Evolutionary conservation across 306 rosid genomes (phyloP).

Genomic region (Quercus dentata): DNA sequence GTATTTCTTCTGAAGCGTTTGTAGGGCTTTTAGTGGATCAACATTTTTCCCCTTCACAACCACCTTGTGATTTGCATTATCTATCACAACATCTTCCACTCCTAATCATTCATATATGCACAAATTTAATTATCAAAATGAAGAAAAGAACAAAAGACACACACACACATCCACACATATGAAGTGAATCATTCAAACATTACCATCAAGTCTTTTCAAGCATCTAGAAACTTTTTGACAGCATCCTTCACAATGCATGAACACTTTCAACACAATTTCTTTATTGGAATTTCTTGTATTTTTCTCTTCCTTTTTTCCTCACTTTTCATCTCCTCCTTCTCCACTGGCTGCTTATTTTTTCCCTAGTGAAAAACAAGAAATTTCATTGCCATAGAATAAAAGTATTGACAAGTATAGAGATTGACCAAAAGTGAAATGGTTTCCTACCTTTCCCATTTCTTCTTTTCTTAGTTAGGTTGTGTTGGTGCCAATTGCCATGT

Average conservation of each 20-base stretch:
- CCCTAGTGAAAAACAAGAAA: neutral
- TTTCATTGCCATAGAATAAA: neutral
- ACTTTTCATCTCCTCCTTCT: neutral
- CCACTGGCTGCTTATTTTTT: neutral
- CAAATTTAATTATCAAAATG: neutral
- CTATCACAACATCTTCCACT: conserved; percentile 49
- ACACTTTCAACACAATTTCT: conserved; percentile 59
- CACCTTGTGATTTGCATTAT: conserved; percentile 48
- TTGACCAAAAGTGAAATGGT: neutral
- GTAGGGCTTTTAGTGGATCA: conserved; percentile 52
- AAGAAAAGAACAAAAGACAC: neutral
- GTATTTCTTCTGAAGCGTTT: conserved; percentile 50
- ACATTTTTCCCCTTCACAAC: conserved; percentile 48
- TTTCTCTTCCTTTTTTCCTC: conserved; percentile 5
- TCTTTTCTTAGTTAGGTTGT: neutral
- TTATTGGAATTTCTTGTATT: neutral
- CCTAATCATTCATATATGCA: conserved; percentile 32
- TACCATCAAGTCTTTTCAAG: conserved; percentile 59
- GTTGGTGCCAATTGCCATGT: neutral
- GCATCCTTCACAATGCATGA: conserved; percentile 82
- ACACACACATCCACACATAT: too few relatives aligned
- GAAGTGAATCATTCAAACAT: neutral
- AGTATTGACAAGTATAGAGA: neutral
- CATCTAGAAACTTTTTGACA: conserved; percentile 45
- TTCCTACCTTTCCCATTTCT: neutral